Conservation (phyloP, 306 rosid genomes). For the Lathyrus oleraceus region DNA sequence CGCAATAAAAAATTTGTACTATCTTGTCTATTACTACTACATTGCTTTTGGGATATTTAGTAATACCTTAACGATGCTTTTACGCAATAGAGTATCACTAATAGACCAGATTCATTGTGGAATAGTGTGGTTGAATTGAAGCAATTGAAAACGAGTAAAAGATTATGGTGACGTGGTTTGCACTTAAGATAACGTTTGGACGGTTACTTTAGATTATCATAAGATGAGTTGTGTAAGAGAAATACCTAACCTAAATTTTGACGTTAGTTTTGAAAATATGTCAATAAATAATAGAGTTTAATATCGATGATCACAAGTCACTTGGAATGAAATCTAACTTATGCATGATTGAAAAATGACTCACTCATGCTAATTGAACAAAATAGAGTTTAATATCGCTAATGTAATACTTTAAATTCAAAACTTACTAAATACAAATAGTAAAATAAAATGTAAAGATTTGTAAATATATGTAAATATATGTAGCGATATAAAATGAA, state of each 20-base stretch:
- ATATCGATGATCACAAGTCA: too few relatives aligned
- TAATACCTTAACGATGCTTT: not conserved
- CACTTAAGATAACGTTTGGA: conserved; percentile 1
- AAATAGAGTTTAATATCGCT: too few relatives aligned
- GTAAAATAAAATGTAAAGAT: too few relatives aligned
- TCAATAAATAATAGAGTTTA: not conserved
- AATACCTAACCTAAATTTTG: not conserved
- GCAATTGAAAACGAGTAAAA: conserved; percentile 23
- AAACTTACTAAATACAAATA: too few relatives aligned
- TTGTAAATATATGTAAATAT: too few relatives aligned
- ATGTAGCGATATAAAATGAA: too few relatives aligned
- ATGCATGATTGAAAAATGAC: too few relatives aligned
- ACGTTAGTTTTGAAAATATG: not conserved
- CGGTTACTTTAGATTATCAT: not conserved
- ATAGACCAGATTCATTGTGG: conserved; percentile 5
- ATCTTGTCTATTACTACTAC: not conserved
- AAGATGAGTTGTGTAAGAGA: not conserved
- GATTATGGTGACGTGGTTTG: not conserved
- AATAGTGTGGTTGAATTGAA: not conserved
- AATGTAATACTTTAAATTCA: too few relatives aligned
- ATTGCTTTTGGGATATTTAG: not conserved
- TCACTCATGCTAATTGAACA: too few relatives aligned
- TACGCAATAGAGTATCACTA: conserved; percentile 11
- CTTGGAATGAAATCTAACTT: too few relatives aligned
- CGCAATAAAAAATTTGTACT: not conserved